Base-by-base conservation (phyloP, 345 rosid genomes). In the Arabis alpina region DNA sequence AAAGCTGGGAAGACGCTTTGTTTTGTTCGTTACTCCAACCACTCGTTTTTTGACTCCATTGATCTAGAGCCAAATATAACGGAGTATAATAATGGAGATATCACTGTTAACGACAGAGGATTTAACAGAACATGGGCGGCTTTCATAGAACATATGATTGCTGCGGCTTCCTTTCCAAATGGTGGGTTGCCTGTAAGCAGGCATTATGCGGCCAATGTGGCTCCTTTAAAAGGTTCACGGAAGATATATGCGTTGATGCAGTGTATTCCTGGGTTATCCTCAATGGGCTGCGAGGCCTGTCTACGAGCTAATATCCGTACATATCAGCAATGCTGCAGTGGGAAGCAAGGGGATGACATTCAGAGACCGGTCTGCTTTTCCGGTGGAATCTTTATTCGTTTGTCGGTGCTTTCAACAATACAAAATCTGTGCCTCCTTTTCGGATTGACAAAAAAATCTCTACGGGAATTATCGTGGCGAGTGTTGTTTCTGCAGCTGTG, bases 11-110 rank as follows among this genome's bases (percentile, higher is more conserved):
- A 64, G 10, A 64, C 77, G 3, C 54, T 72, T 41, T 84, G 89
- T 59, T 63, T 76, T 39, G 49, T 81, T 4, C 77, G 81, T 4
- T 85, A 85, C 43, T 34, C 86, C 2, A 75, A 83, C 49, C 49
- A 49, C 7, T 45, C 66, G 6, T 60, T 85, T 23, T 70, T 58
- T 3, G 30, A 71, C 2, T 4, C 4, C 4, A 4, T 8, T 25
- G 66, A 63, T 2, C 1, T 4, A 16, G 0, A 8, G 2, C 71
- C 71, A 14, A 6, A 37, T 0, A 3, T 3, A 14, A 10, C 5
- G 11, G 34, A n/a, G 14, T 47, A n/a, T n/a, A n/a, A n/a, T n/a
- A n/a, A n/a, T n/a, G n/a, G n/a, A n/a, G n/a, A n/a, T n/a, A n/a
- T n/a, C n/a, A n/a, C n/a, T n/a, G n/a, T n/a, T n/a, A n/a, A n/a